phyloP scores from a whole-genome alignment of 176 grass and related monocot genomes.

The Eragrostis nindensis region DNA sequence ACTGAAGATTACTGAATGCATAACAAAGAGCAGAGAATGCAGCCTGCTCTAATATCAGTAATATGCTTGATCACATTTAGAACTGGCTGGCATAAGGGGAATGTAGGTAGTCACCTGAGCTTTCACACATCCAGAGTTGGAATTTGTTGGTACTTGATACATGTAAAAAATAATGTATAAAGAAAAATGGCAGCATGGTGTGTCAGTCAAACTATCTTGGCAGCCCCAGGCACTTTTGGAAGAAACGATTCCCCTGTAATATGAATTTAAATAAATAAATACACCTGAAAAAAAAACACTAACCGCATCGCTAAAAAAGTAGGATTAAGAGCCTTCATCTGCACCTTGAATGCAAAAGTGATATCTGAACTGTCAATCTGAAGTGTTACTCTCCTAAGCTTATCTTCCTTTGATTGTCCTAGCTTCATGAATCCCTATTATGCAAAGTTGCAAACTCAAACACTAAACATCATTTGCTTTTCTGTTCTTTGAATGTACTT shows the following conservation, averaged over 20 bases:
- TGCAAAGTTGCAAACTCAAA: conserved; percentile 39
- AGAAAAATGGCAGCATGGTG: background rate
- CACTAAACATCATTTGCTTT: conserved; percentile 17
- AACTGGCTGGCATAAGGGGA: background rate
- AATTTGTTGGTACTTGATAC: background rate
- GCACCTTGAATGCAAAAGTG: conserved; percentile 83
- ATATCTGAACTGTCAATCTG: conserved; percentile 89
- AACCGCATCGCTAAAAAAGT: background rate
- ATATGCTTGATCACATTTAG: background rate
- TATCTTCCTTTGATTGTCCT: conserved; percentile 73
- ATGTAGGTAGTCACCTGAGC: conserved; percentile 34
- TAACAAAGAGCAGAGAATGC: background rate
- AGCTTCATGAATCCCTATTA: conserved; percentile 80
- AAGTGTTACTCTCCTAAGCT: conserved; percentile 71
- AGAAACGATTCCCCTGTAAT: conserved; percentile 76
- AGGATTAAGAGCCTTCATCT: conserved; percentile 24
- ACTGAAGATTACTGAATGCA: background rate
- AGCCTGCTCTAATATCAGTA: background rate
- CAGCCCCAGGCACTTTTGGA: conserved; percentile 63
- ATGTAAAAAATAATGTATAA: background rate
- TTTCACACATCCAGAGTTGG: conserved; percentile 8
- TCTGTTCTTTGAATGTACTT: conserved; percentile 27
- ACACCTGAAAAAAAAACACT: conserved; percentile 15
- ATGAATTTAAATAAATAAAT: conserved; percentile 39
- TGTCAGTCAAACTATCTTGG: conserved; percentile 34